phyloP scores from a whole-genome alignment of 768 basidiomycete species.

The Lentinula detonsa region DNA sequence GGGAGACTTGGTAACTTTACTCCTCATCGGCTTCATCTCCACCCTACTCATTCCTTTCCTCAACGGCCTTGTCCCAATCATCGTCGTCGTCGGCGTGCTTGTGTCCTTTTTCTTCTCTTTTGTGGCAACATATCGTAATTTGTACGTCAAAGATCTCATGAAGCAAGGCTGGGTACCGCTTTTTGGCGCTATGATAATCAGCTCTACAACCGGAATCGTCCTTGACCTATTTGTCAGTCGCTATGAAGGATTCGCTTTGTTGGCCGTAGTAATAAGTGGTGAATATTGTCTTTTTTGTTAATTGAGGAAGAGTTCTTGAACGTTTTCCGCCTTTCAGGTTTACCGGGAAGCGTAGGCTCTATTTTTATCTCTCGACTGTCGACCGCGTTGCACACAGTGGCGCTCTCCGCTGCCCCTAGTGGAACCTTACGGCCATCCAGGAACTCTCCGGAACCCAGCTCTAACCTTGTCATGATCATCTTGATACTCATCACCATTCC shows the following conservation, averaged over 20 bases:
- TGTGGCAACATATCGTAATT: conserved; percentile 57
- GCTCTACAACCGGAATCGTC: conserved; percentile 84
- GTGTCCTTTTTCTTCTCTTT: conserved; percentile 42
- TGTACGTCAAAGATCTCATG: conserved; percentile 64
- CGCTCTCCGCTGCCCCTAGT: conserved; percentile 24
- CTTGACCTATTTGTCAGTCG: conserved; percentile 84
- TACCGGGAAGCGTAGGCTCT: conserved; percentile 87
- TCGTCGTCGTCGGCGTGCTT: conserved; percentile 45
- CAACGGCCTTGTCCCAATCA: conserved; percentile 58
- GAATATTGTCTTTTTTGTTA: conserved; percentile 14
- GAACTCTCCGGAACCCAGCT: conserved; percentile 28
- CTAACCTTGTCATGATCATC: conserved; percentile 54
- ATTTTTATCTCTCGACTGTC: conserved; percentile 90
- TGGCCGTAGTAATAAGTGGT: conserved; percentile 88
- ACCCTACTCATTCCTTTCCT: conserved; percentile 63
- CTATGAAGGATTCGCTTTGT: conserved; percentile 82
- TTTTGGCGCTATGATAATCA: conserved; percentile 85
- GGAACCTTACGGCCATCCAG: background rate
- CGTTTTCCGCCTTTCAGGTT: conserved; percentile 33
- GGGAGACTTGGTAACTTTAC: conserved; percentile 88
- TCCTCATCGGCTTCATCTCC: conserved; percentile 73
- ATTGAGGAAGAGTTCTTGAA: background rate
- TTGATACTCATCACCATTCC: conserved; percentile 77
- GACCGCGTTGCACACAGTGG: conserved; percentile 74
- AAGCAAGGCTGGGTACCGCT: conserved; percentile 87